These are phyloP conservation scores for Suillus discolor DNA, from an alignment of 768 basidiomycete species.

Conservation along the genomic window DNA sequence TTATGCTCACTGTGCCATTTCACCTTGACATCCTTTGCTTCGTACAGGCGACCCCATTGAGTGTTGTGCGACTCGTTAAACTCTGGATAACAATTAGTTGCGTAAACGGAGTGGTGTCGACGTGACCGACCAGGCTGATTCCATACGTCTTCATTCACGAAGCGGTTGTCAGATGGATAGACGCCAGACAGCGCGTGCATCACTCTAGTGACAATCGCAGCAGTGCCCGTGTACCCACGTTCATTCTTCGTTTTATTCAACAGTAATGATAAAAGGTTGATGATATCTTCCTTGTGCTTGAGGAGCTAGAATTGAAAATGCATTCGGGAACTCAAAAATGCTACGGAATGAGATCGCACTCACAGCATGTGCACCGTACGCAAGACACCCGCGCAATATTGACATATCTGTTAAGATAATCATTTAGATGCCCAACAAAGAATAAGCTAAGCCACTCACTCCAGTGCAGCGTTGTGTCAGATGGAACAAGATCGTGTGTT, in stretches of 20 bases:
- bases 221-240: constrained; percentile 82
- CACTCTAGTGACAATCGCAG: constrained; percentile 73
- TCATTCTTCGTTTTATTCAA: constrained; percentile 85
- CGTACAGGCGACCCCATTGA: constrained; percentile 82
- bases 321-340: constrained; percentile 8
- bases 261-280: constrained; percentile 63
- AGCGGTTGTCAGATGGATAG: constrained; percentile 78
- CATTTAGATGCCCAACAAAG: background rate
- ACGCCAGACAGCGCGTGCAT: constrained; percentile 74
- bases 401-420: constrained; percentile 58
- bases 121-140: constrained; percentile 60
- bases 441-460: constrained; percentile 49
- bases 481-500: constrained; percentile 69
- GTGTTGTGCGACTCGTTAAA: constrained; percentile 64
- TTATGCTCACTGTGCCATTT: constrained; percentile 79
- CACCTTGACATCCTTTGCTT: constrained; percentile 75
- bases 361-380: constrained; percentile 68
- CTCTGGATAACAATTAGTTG: constrained; percentile 37
- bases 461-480: constrained; percentile 92
- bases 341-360: constrained; percentile 23
- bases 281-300: constrained; percentile 64
- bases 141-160: constrained; percentile 85
- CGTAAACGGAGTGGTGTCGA: constrained; percentile 13
- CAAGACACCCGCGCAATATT: constrained; percentile 81
- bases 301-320: constrained; percentile 52